A percentile compares a stretch with the other conserved stretches of the same genome.
These are phyloP conservation scores for Neofusicoccum sp. DNA, from an alignment of 2,329 filamentous ascomycete genomes.

Conservation along the genomic window DNA sequence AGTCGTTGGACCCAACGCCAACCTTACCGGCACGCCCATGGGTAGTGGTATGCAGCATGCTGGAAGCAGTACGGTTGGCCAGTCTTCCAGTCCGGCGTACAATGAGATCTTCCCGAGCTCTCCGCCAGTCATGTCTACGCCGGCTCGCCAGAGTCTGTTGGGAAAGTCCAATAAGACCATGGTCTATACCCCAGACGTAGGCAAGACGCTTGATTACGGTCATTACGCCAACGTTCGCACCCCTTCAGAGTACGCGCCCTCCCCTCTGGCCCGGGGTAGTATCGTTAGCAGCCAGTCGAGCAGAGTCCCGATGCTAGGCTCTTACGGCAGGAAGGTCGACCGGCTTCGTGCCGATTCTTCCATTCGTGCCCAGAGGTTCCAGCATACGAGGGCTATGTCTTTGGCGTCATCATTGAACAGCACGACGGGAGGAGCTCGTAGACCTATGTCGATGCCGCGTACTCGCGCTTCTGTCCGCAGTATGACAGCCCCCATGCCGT, in stretches of 20 bases:
- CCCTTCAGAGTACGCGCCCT: background rate
- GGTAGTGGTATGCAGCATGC: conserved; percentile 37
- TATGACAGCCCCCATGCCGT: background rate
- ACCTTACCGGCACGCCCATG: conserved; percentile 37
- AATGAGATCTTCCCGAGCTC: background rate
- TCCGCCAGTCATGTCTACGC: background rate
- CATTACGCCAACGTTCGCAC: background rate
- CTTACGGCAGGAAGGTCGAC: conserved; percentile 1
- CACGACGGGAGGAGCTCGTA: background rate
- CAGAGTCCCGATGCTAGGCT: background rate
- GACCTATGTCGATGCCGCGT: background rate
- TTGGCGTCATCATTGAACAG: background rate
- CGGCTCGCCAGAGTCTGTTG: background rate
- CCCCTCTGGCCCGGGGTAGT: background rate
- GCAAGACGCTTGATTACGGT: background rate
- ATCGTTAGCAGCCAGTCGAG: background rate
- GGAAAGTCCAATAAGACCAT: background rate
- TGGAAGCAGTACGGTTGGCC: conserved; percentile 31
- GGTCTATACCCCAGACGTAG: background rate
- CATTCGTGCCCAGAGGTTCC: background rate
- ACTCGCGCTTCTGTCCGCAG: background rate
- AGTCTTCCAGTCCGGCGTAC: background rate
- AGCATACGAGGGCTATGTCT: background rate
- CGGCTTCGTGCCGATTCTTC: background rate
- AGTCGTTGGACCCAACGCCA: conserved; percentile 33